Evolutionary conservation across 176 grass and related monocot species (phyloP).

Genomic region (Ensete glaucum): DNA sequence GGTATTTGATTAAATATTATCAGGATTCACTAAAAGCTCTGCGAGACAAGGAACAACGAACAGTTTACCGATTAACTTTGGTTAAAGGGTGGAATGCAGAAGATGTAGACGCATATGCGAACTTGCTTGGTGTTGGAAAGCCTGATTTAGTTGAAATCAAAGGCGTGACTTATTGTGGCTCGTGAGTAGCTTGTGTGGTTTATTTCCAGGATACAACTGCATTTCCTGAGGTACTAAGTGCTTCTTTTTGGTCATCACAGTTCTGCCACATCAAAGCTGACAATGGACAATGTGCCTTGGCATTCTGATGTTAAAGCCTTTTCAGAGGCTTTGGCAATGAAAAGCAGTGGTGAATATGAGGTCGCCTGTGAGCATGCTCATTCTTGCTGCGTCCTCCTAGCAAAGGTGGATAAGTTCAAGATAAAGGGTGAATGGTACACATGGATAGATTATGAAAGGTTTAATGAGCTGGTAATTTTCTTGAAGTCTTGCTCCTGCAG

Average conservation of each 20-base stretch:
- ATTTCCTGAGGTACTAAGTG: not conserved
- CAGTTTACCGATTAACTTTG: constrained; percentile 84
- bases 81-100: constrained; percentile 98
- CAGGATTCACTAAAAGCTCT: constrained; percentile 86
- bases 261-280: constrained; percentile 88
- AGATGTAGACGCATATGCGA: constrained; percentile 84
- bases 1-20: not conserved
- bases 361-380: constrained; percentile 91
- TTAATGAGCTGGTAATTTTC: constrained; percentile 73
- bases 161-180: constrained; percentile 95
- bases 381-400: constrained; percentile 87
- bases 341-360: constrained; percentile 67
- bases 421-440: constrained; percentile 83
- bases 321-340: constrained; percentile 66
- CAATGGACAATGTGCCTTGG: constrained; percentile 99
- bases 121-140: constrained; percentile 63
- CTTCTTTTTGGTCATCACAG: constrained; percentile 28
- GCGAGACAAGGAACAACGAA: constrained; percentile 76
- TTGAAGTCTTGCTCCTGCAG: not conserved
- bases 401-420: constrained; percentile 80
- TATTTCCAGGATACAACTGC: not conserved
- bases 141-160: constrained; percentile 98
- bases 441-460: constrained; percentile 88
- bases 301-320: constrained; percentile 88
- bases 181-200: constrained; percentile 42